phyloP scores from a whole-genome alignment of 768 basidiomycete species.

The Suillus sp. region DNA sequence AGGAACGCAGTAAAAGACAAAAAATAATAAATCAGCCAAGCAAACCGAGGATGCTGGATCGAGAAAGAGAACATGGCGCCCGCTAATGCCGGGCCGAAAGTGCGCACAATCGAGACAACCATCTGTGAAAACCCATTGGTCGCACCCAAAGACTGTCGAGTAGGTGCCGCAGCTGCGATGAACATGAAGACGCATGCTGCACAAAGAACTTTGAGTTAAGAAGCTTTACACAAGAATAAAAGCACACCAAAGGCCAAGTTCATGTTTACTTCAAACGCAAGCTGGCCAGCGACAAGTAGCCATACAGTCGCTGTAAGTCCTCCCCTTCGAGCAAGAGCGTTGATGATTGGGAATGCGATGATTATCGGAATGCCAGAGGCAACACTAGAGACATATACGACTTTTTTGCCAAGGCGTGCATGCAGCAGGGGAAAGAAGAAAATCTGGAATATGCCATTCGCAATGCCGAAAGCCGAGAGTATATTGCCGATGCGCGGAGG shows the following conservation, averaged over 20 bases:
- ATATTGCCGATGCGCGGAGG: conserved; percentile 38
- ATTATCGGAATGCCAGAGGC: conserved; percentile 33
- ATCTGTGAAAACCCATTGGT: conserved; percentile 55
- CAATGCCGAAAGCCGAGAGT: conserved; percentile 37
- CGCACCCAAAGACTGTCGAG: conserved; percentile 48
- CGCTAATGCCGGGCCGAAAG: conserved; percentile 34
- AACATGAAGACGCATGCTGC: conserved; percentile 71
- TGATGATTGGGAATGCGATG: conserved; percentile 33
- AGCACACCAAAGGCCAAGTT: conserved; percentile 36
- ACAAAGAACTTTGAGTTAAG: neutral
- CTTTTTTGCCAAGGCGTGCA: conserved; percentile 32
- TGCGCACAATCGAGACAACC: conserved; percentile 31
- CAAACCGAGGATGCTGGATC: conserved; percentile 20
- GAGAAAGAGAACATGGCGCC: conserved; percentile 40
- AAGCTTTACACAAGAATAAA: conserved; percentile 8
- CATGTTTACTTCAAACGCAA: conserved; percentile 21
- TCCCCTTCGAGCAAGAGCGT: conserved; percentile 25
- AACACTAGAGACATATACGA: conserved; percentile 31
- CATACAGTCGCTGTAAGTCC: conserved; percentile 29
- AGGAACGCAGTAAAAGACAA: neutral
- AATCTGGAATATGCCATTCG: conserved; percentile 35
- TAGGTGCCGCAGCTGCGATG: conserved; percentile 66
- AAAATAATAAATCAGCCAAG: neutral
- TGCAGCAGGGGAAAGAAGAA: conserved; percentile 34
- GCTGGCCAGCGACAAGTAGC: conserved; percentile 30